A percentile compares a stretch with the other conserved stretches of the same genome.
These are phyloP conservation scores for Xerocomus cyaneibrunnescens DNA, from an alignment of 1,284 basidiomycete species.

Conservation along the genomic window DNA sequence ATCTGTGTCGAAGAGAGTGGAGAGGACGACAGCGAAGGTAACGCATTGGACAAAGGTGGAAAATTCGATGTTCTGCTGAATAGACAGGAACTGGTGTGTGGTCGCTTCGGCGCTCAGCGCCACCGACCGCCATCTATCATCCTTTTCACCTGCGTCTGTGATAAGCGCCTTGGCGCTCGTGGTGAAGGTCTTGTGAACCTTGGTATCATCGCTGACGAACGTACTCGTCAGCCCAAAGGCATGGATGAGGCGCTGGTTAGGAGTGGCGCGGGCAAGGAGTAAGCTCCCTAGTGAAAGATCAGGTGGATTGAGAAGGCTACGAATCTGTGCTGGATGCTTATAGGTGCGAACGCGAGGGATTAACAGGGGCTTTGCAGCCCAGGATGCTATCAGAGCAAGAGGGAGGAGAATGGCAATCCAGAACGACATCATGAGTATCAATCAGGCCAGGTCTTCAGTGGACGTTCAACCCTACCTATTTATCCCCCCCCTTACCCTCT, in stretches of 20 bases:
- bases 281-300: conserved; percentile 18
- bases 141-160: conserved; percentile 1
- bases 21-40: conserved; percentile 44
- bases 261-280: conserved; percentile 39
- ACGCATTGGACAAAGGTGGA: conserved; percentile 43
- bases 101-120: conserved; percentile 33
- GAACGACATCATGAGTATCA: conserved; percentile 5
- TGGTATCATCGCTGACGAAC: conserved; percentile 41
- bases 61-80: conserved; percentile 26
- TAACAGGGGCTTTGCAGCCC: background rate
- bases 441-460: background rate
- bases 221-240: conserved; percentile 50
- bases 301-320: conserved; percentile 32
- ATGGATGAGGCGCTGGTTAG: conserved; percentile 44
- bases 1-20: conserved; percentile 41
- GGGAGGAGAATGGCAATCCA: background rate
- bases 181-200: conserved; percentile 35
- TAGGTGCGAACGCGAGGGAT: conserved; percentile 13
- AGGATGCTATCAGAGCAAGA: background rate
- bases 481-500: conserved; percentile 1
- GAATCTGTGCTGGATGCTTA: conserved; percentile 6
- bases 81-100: conserved; percentile 13
- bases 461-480: conserved; percentile 12
- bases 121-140: conserved; percentile 17
- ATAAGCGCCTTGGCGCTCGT: conserved; percentile 24